These are phyloP conservation scores for Gardenia jasminoides DNA, from an alignment of 257 asterid species.

Conservation along the genomic window DNA sequence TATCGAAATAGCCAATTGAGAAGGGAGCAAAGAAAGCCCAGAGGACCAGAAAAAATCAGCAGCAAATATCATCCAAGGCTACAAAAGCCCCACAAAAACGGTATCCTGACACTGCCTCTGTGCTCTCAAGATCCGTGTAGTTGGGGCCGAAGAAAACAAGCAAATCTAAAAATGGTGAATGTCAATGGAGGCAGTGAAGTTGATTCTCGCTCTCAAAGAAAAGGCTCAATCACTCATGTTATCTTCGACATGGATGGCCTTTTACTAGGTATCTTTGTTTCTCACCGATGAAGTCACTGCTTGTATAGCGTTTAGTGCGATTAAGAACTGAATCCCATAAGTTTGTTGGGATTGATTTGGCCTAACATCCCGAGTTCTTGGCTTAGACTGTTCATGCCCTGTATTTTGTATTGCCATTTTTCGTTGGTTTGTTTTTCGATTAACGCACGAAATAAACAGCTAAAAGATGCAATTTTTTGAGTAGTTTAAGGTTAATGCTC, in stretches of 20 bases:
- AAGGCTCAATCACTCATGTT: constrained; percentile 68
- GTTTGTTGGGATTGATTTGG: not conserved
- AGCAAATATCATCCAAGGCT: not conserved
- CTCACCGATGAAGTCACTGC: not conserved
- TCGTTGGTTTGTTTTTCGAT: not conserved
- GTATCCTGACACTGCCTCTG: not conserved
- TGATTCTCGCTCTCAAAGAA: constrained; percentile 24
- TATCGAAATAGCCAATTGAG: not conserved
- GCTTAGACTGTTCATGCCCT: not conserved
- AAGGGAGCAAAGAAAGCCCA: not conserved
- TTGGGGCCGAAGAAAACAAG: not conserved
- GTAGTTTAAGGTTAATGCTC: too few species aligned
- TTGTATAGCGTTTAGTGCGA: not conserved
- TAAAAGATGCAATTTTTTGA: not conserved
- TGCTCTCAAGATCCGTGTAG: constrained; percentile 1
- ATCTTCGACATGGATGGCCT: constrained; percentile 98
- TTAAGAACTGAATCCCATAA: not conserved
- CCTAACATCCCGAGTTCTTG: not conserved
- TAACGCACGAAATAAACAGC: not conserved
- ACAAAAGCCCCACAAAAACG: not conserved
- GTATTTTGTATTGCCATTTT: not conserved
- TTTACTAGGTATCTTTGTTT: constrained; percentile 59
- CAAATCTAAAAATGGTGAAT: constrained; percentile 41
- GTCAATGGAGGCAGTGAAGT: constrained; percentile 10
- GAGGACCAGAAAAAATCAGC: not conserved